These are phyloP conservation scores for Kodamaea hsintzibuensis DNA, from an alignment of 805 yeast species.

Conservation along the genomic window DNA sequence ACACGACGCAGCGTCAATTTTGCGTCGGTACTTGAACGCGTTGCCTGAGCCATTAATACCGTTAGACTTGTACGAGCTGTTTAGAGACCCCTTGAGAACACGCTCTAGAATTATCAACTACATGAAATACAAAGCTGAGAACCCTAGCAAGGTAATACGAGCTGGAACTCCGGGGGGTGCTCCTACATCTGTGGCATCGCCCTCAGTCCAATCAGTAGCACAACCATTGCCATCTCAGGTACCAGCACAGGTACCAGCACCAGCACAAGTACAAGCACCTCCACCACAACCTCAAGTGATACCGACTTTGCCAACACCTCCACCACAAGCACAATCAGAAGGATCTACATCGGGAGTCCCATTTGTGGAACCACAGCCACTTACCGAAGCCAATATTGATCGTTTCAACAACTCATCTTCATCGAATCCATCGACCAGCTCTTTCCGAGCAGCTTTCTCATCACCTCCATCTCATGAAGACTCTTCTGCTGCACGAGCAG, in stretches of 20 bases:
- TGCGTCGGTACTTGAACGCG: conserved; percentile 82
- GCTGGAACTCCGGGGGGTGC: neutral
- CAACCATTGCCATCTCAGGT: too few species aligned
- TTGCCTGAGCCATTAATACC: conserved; percentile 94
- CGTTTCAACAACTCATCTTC: conserved; percentile 20
- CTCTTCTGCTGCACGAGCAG: conserved; percentile 11
- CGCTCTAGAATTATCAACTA: conserved; percentile 67
- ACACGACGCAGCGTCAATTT: conserved; percentile 92
- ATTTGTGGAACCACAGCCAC: conserved; percentile 20
- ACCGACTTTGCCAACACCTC: neutral
- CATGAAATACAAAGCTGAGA: conserved; percentile 57
- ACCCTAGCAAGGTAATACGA: conserved; percentile 22
- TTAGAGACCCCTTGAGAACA: conserved; percentile 70
- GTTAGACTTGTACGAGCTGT: conserved; percentile 67
- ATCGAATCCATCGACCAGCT: conserved; percentile 4
- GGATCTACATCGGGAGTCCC: neutral
- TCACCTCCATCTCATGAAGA: conserved; percentile 6
- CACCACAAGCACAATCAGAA: neutral
- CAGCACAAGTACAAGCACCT: conserved; percentile 9
- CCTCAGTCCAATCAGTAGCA: neutral
- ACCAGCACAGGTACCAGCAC: conserved; percentile 10
- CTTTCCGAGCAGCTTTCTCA: conserved; percentile 4
- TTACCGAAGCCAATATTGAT: conserved; percentile 36
- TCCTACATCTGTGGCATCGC: neutral
- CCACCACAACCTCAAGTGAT: neutral